A percentile compares a stretch with the other conserved stretches of the same genome.
phyloP scores from a whole-genome alignment of 1,284 basidiomycete species.

The Stereum hirsutum region DNA sequence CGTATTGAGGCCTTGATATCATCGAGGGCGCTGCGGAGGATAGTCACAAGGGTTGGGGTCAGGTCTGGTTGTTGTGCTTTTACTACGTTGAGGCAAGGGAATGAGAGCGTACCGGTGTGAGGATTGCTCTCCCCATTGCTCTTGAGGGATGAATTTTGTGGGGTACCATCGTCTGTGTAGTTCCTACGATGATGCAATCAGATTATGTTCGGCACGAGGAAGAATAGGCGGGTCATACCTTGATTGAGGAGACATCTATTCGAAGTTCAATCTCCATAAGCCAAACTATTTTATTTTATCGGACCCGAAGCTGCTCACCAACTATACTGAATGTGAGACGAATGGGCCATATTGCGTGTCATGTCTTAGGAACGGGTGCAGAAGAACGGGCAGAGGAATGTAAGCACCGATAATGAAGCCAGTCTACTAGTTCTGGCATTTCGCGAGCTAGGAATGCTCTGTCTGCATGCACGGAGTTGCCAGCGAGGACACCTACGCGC shows the following conservation, averaged over 20 bases:
- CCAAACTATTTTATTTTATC: not conserved
- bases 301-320: constrained; percentile 29
- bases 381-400: constrained; percentile 8
- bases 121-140: constrained; percentile 20
- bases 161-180: constrained; percentile 69
- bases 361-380: constrained; percentile 6
- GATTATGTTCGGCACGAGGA: not conserved
- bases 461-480: constrained; percentile 78
- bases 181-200: constrained; percentile 36
- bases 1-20: constrained; percentile 70
- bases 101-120: constrained; percentile 36
- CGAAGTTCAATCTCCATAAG: no score
- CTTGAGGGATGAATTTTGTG: constrained; percentile 15
- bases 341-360: not conserved
- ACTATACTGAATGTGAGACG: constrained; percentile 36
- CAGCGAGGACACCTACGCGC: constrained; percentile 61
- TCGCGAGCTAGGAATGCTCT: constrained; percentile 60
- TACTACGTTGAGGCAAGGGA: not conserved
- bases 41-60: constrained; percentile 1
- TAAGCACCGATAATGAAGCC: constrained; percentile 69
- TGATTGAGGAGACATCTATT: constrained; percentile 73
- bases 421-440: constrained; percentile 68
- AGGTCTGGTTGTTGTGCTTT: not conserved
- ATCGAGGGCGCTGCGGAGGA: constrained; percentile 51
- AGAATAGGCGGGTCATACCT: constrained; percentile 30